Evolutionary conservation across 441 rosid species (phyloP), one percentile per base, ranked within the genome.

Genomic region (Erodium trifolium): DNA sequence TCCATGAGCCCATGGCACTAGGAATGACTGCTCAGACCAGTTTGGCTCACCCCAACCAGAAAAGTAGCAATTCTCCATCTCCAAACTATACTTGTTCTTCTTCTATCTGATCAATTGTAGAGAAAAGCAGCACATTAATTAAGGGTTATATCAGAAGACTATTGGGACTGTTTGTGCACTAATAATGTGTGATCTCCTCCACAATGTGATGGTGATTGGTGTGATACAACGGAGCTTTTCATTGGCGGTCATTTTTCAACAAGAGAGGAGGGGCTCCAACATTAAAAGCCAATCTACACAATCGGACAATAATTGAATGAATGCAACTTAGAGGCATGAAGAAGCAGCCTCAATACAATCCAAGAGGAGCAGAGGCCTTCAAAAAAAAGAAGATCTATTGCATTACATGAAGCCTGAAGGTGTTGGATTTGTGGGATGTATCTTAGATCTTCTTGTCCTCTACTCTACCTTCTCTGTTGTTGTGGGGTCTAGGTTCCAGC

Each of bases 151-250:
- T 70, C 63, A 51, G 57, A 43, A 69, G 65, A 73, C 63, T 29
- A 35, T 57, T 74, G 75, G 19, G 16, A 80, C 84, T 75, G 85
- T 82, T 65, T 39, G 7, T 68, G 79, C 73, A 74, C 78, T 67
- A 72, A 83, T 80, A 82, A 78, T 73, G 71, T 70, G 75, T 76
- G 84, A 79, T 77, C 27, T 23, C 27, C 71, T 72, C 71, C 71
- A 62, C 63, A 63, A 69, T 67, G 59, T 59, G 81, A 82, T 67
- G 39, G 71, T 63, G 85, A 78, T 81, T 78, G 86, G 84, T 79
- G 86, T 81, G 86, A 83, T 79, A 66, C 71, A 31, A 63, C 39
- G 72, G n/a, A 57, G 69, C 71, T 60, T 78, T 70, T 64, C 65
- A 78, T 75, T 73, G 82, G 80, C 39, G 73, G 72, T 75, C 49